Percentiles rank a stretch among this genome's conserved stretches.
phyloP scores from a whole-genome alignment of 2,329 filamentous ascomycete species.

The Penicillium vulpinum region DNA sequence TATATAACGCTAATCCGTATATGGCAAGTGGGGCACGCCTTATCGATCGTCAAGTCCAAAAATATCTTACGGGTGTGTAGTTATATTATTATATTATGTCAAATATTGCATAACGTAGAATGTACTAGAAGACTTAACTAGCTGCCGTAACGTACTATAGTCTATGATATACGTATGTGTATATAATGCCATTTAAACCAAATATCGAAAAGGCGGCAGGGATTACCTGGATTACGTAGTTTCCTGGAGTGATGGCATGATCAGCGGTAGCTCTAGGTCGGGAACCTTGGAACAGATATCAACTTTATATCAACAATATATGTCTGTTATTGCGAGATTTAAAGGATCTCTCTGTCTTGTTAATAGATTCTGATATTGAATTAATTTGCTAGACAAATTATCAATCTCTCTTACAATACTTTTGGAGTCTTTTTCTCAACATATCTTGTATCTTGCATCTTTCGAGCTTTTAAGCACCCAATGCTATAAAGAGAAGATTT shows the following conservation, averaged over 20 bases:
- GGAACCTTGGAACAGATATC: neutral
- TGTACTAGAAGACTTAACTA: neutral
- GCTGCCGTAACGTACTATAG: neutral
- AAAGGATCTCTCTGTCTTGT: neutral
- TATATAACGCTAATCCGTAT: neutral
- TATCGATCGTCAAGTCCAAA: slow-evolving; percentile 2
- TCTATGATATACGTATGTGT: neutral
- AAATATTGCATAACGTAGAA: neutral
- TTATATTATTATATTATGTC: neutral
- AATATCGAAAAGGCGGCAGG: neutral
- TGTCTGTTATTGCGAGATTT: neutral
- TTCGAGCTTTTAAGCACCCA: neutral
- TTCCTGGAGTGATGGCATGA: slow-evolving; percentile 3
- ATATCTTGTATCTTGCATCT: neutral
- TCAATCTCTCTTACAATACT: neutral
- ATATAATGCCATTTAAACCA: neutral
- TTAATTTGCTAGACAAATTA: neutral
- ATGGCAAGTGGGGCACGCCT: neutral
- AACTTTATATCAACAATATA: neutral
- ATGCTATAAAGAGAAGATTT: neutral
- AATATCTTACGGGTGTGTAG: neutral
- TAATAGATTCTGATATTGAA: neutral
- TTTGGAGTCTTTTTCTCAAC: neutral
- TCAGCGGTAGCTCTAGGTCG: neutral
- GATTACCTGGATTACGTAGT: slow-evolving; percentile 1